phyloP scores from a whole-genome alignment of 2,329 filamentous ascomycete genomes.

The Alternaria gaisen region DNA sequence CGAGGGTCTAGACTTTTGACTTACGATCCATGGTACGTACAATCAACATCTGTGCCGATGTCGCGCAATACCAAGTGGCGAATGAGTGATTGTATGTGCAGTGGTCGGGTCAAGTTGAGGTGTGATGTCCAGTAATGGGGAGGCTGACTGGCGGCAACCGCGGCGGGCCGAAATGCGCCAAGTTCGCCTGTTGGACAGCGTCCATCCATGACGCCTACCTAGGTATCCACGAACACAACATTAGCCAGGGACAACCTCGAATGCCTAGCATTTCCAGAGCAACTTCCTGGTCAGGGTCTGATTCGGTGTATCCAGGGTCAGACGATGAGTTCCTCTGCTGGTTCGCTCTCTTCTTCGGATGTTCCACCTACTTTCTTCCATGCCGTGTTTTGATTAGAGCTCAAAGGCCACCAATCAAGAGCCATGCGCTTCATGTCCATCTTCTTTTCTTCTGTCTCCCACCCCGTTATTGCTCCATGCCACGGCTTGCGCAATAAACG shows the following conservation, averaged over 20 bases:
- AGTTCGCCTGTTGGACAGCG: neutral
- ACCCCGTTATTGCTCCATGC: neutral
- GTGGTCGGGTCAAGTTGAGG: neutral
- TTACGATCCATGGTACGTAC: neutral
- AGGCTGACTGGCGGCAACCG: neutral
- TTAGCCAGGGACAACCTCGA: neutral
- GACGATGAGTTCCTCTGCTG: neutral
- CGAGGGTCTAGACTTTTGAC: neutral
- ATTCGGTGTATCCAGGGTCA: neutral
- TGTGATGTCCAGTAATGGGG: neutral
- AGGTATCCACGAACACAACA: neutral
- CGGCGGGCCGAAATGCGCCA: neutral
- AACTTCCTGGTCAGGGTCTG: neutral
- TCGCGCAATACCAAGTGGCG: neutral
- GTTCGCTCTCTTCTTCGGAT: neutral
- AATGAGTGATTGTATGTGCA: neutral
- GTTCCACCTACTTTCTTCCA: constrained; percentile 1
- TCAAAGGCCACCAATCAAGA: constrained; percentile 10
- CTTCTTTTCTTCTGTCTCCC: neutral
- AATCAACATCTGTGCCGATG: neutral
- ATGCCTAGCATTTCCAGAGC: neutral
- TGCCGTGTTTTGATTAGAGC: neutral
- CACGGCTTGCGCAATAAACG: neutral
- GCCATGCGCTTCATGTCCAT: neutral
- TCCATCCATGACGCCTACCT: neutral